These are phyloP conservation scores for Xerocomus spinulosus DNA, from an alignment of 768 basidiomycete genomes.

Conservation along the genomic window DNA sequence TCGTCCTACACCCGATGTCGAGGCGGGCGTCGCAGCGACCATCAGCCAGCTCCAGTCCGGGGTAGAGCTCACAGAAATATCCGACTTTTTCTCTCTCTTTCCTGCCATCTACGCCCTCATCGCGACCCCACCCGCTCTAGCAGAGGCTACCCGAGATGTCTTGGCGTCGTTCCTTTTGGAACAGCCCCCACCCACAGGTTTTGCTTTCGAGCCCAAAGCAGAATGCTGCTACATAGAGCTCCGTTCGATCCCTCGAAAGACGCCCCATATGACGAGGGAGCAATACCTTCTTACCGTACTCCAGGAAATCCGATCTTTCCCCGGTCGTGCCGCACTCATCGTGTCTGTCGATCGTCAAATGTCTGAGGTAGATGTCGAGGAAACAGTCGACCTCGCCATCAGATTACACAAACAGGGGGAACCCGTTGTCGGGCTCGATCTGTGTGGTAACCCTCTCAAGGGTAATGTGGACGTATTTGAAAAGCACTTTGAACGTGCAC, in stretches of 20 bases:
- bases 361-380: conserved; percentile 43
- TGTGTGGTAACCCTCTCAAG: conserved; percentile 70
- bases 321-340: conserved; percentile 53
- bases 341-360: conserved; percentile 77
- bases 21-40: conserved; percentile 41
- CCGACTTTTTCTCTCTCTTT: conserved; percentile 72
- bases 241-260: conserved; percentile 72
- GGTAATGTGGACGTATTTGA: conserved; percentile 54
- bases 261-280: conserved; percentile 50
- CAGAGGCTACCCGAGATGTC: conserved; percentile 58
- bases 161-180: conserved; percentile 52
- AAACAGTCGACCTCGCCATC: conserved; percentile 56
- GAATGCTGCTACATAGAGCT: conserved; percentile 76
- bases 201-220: conserved; percentile 33
- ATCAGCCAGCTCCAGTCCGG: conserved; percentile 38
- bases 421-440: conserved; percentile 70
- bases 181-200: conserved; percentile 21
- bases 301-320: conserved; percentile 57
- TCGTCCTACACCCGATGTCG: conserved; percentile 17
- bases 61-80: conserved; percentile 46
- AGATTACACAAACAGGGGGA: conserved; percentile 51
- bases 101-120: conserved; percentile 77
- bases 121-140: conserved; percentile 51
- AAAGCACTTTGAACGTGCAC: conserved; percentile 49
- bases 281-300: conserved; percentile 66